Evolutionary conservation across 495 filamentous ascomycete species (phyloP).

Genomic region (Penicillium taxi): DNA sequence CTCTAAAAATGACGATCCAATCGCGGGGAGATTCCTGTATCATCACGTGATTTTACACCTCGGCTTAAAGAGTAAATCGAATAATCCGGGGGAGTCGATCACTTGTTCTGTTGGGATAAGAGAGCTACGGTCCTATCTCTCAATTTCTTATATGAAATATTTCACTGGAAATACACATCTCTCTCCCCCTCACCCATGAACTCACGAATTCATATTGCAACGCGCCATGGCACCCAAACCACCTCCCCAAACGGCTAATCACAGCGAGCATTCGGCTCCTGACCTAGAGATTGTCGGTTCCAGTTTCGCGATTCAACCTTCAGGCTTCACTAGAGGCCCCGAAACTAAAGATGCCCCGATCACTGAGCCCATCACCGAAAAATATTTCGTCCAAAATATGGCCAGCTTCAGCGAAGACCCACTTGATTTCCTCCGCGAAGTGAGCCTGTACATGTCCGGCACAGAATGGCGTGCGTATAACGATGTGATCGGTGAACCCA

Average conservation of each 20-base stretch:
- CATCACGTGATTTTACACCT: conserved; percentile 13
- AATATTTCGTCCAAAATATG: conserved; percentile 72
- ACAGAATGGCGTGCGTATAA: conserved; percentile 93
- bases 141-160: conserved; percentile 3
- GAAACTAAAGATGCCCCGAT: conserved; percentile 32
- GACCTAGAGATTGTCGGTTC: conserved; percentile 77
- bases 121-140: conserved; percentile 18
- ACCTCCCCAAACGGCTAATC: conserved; percentile 25
- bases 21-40: too few relatives aligned
- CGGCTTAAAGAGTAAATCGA: conserved; percentile 7
- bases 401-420: conserved; percentile 67
- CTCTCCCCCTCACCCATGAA: conserved; percentile 3
- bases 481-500: conserved; percentile 74
- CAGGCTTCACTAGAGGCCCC: conserved; percentile 50
- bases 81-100: conserved; percentile 21
- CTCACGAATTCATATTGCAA: too few relatives aligned
- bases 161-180: not conserved
- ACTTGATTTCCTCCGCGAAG: conserved; percentile 81
- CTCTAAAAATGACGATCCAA: too few relatives aligned
- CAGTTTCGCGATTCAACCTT: conserved; percentile 71
- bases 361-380: conserved; percentile 49
- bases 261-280: conserved; percentile 50
- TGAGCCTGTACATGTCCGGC: conserved; percentile 81
- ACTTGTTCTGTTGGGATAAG: conserved; percentile 17
- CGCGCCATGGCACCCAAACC: too few relatives aligned